phyloP scores from a whole-genome alignment of 1,139 yeast species.

The Maudiozyma humilis region DNA sequence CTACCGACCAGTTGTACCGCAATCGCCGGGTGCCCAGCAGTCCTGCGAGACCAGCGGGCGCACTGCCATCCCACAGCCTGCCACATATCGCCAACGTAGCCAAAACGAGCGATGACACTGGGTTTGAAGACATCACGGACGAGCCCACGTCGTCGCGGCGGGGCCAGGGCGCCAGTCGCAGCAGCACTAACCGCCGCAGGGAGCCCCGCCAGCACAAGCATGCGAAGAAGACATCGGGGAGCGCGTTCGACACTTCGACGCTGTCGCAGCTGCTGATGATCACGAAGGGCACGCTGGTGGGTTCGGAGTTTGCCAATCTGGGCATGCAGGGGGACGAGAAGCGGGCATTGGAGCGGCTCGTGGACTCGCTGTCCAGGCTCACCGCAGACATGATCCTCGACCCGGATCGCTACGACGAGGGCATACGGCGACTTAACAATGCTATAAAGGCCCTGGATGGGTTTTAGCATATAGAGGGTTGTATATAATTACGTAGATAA shows the following conservation, averaged over 20 bases:
- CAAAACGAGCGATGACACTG: conserved; percentile 2
- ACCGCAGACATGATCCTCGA: conserved; percentile 87
- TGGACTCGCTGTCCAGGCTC: conserved; percentile 73
- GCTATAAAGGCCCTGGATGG: conserved; percentile 85
- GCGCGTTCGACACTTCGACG: conserved; percentile 44
- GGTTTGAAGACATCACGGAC: conserved; percentile 2
- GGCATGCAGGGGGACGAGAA: conserved; percentile 73
- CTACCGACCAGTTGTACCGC: conserved; percentile 6
- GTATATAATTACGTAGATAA: too few species aligned
- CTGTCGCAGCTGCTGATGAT: conserved; percentile 42
- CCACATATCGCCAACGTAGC: conserved; percentile 5
- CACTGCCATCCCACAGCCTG: conserved; percentile 6
- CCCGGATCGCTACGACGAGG: conserved; percentile 69
- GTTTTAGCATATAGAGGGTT: too few species aligned
- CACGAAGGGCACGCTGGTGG: conserved; percentile 42
- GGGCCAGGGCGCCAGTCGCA: background rate
- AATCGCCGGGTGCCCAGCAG: conserved; percentile 16
- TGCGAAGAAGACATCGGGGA: conserved; percentile 15
- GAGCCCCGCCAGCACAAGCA: background rate
- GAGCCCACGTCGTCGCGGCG: background rate
- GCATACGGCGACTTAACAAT: conserved; percentile 67
- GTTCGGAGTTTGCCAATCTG: conserved; percentile 57
- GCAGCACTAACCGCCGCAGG: background rate
- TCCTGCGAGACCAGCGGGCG: conserved; percentile 6
- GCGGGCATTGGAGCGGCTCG: conserved; percentile 70